These are phyloP conservation scores for Coprinopsis strossmayeri DNA, from an alignment of 768 basidiomycete genomes.

Conservation along the genomic window DNA sequence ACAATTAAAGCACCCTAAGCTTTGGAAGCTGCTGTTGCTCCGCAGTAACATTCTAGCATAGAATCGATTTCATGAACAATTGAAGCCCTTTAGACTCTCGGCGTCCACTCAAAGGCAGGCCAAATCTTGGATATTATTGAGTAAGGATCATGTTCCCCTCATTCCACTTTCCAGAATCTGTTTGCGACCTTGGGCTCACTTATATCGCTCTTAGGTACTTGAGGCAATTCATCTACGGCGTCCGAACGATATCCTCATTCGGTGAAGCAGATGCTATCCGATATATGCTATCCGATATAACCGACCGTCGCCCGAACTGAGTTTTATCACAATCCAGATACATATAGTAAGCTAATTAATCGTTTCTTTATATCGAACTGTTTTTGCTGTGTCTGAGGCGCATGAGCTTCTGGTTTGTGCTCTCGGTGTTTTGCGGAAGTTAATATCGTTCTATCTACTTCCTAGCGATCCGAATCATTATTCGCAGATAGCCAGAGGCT, in stretches of 20 bases:
- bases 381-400: background rate
- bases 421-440: slow-evolving; percentile 5
- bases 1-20: slow-evolving; percentile 25
- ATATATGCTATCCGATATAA: no score
- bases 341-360: no score
- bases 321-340: no score
- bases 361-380: background rate
- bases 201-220: no score
- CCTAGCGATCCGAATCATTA: slow-evolving; percentile 2
- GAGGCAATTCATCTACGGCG: no score
- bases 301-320: no score
- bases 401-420: background rate
- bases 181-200: no score
- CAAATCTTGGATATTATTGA: no score
- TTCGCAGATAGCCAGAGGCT: background rate
- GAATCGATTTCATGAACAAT: slow-evolving; percentile 4
- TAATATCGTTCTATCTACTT: background rate
- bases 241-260: no score
- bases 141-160: no score
- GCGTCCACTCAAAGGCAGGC: background rate
- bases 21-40: slow-evolving; percentile 11
- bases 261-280: no score
- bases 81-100: background rate
- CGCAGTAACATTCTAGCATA: background rate
- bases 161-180: no score